A percentile compares a stretch with the other conserved stretches of the same genome.
These are phyloP conservation scores for Calonectria naviculata DNA, from an alignment of 2,329 filamentous ascomycete species.

Conservation along the genomic window DNA sequence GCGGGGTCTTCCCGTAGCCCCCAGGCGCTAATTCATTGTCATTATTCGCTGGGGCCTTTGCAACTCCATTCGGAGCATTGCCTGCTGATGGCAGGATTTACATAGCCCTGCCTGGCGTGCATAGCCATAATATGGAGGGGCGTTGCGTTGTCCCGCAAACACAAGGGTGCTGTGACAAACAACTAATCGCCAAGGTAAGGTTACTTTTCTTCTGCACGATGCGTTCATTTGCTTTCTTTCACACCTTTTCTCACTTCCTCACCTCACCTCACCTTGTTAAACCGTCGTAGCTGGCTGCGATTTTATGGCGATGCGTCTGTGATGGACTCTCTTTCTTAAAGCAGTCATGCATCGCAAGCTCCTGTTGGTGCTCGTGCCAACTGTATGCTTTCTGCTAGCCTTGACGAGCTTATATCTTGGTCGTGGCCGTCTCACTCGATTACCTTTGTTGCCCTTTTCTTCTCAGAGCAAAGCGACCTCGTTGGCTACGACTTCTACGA, in stretches of 20 bases:
- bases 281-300: neutral
- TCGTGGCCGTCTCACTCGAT: slow-evolving; percentile 23
- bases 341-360: slow-evolving; percentile 32
- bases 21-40: neutral
- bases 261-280: neutral
- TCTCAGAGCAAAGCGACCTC: neutral
- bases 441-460: slow-evolving; percentile 16
- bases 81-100: neutral
- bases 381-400: slow-evolving; percentile 27
- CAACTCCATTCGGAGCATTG: neutral
- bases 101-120: neutral
- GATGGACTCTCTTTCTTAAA: neutral
- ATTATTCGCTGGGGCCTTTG: neutral
- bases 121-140: neutral
- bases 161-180: neutral
- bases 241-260: neutral
- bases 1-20: neutral
- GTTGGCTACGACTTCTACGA: neutral
- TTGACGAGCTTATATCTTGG: slow-evolving; percentile 32
- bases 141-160: neutral
- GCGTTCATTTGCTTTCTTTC: neutral
- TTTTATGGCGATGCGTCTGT: neutral
- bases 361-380: slow-evolving; percentile 23
- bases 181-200: neutral
- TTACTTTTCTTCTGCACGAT: neutral